These are phyloP conservation scores for Kwoniella europaea DNA, from an alignment of 768 basidiomycete species.

Conservation along the genomic window DNA sequence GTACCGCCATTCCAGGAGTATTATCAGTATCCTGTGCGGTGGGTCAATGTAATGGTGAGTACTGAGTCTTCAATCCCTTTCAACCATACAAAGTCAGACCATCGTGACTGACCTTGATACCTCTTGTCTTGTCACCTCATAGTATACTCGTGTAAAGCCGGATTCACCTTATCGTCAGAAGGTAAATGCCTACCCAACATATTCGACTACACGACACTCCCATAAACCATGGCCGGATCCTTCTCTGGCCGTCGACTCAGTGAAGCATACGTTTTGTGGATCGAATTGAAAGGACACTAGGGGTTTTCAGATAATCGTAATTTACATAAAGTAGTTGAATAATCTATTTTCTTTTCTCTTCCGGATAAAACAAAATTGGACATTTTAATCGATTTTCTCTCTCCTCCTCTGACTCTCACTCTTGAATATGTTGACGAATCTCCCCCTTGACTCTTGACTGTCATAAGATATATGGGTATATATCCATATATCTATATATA, in stretches of 20 bases:
- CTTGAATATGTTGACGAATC: no score
- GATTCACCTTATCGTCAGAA: conserved; percentile 15
- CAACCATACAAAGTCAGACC: no score
- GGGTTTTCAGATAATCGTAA: neutral
- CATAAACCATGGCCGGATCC: neutral
- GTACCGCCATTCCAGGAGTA: conserved; percentile 31
- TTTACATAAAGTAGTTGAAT: neutral
- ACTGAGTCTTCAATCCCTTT: no score
- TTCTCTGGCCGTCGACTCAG: neutral
- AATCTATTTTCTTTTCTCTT: neutral
- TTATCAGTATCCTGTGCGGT: conserved; percentile 25
- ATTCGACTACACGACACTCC: neutral
- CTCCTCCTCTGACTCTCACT: no score
- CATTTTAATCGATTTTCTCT: no score
- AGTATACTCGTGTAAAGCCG: conserved; percentile 29
- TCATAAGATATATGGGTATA: neutral
- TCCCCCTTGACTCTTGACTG: no score
- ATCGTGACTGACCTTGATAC: no score
- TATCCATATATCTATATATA: neutral
- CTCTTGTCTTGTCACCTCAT: neutral
- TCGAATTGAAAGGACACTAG: neutral
- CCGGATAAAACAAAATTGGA: no score
- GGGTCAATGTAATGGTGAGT: conserved; percentile 37
- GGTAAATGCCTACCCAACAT: conserved; percentile 6
- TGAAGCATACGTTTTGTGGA: no score